Evolutionary conservation across 1,284 basidiomycete species (phyloP).

Genomic region (Abortiporus biennis): DNA sequence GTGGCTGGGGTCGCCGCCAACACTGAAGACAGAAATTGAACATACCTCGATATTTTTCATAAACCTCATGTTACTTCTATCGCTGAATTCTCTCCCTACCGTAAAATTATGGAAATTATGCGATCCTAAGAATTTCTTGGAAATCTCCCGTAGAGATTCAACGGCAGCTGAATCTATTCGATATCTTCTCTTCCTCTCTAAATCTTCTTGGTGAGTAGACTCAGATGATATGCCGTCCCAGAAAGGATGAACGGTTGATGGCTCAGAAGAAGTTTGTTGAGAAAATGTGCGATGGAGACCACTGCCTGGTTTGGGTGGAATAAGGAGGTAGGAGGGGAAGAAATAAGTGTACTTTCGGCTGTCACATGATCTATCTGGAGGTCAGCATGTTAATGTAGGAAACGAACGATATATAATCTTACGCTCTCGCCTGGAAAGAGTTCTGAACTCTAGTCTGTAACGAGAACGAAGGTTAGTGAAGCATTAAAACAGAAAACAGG

Average conservation of each 20-base stretch:
- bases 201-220: conserved; percentile 44
- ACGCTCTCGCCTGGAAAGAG: conserved; percentile 89
- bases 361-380: conserved; percentile 67
- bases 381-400: conserved; percentile 10
- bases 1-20: no score
- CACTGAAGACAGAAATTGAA: no score
- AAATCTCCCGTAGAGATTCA: conserved; percentile 47
- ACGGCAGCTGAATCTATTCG: conserved; percentile 53
- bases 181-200: conserved; percentile 62
- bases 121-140: conserved; percentile 69
- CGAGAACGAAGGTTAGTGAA: not conserved
- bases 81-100: conserved; percentile 79
- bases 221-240: conserved; percentile 37
- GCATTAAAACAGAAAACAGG: conserved; percentile 2
- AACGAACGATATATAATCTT: conserved; percentile 25
- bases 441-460: conserved; percentile 76
- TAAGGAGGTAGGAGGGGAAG: conserved; percentile 90
- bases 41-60: conserved; percentile 83
- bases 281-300: conserved; percentile 48
- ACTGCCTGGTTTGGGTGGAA: conserved; percentile 83
- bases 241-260: conserved; percentile 42
- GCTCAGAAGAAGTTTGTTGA: conserved; percentile 2
- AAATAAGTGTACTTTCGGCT: conserved; percentile 97
- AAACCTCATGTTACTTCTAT: conserved; percentile 75
- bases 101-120: conserved; percentile 99